phyloP scores from a whole-genome alignment of 2,329 filamentous ascomycete genomes.

The Lachnellula suecica region DNA sequence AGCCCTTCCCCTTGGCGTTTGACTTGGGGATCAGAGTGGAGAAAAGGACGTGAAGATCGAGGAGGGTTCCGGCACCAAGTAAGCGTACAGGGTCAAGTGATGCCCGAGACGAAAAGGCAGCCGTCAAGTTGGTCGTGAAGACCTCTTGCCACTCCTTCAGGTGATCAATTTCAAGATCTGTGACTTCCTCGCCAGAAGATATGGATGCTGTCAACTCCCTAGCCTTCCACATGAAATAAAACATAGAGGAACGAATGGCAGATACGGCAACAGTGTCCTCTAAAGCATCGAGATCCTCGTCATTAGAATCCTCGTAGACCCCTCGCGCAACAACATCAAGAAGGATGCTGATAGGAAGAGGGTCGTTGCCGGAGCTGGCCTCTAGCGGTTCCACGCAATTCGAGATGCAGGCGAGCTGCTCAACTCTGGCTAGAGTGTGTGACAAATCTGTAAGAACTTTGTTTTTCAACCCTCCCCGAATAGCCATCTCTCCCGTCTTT shows the following conservation, averaged over 20 bases:
- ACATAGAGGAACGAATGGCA: slow-evolving; percentile 73
- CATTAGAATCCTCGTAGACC: slow-evolving; percentile 59
- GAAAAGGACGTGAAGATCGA: slow-evolving; percentile 82
- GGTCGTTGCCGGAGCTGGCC: slow-evolving; percentile 46
- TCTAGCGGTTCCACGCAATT: slow-evolving; percentile 79
- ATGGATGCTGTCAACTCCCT: slow-evolving; percentile 57
- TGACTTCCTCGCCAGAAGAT: slow-evolving; percentile 51
- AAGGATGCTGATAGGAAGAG: slow-evolving; percentile 65
- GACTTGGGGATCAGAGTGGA: slow-evolving; percentile 61
- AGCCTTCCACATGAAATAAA: slow-evolving; percentile 96
- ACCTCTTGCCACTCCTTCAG: slow-evolving; percentile 54
- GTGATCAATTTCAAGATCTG: slow-evolving; percentile 58
- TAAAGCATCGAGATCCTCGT: slow-evolving; percentile 69
- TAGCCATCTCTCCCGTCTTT: slow-evolving; percentile 68
- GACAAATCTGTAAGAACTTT: slow-evolving; percentile 68
- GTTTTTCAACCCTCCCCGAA: slow-evolving; percentile 66
- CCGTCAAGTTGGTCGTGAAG: slow-evolving; percentile 63
- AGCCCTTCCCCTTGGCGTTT: slow-evolving; percentile 36
- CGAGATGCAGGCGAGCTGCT: slow-evolving; percentile 76
- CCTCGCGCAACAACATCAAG: slow-evolving; percentile 73
- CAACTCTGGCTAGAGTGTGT: slow-evolving; percentile 74
- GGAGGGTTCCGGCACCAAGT: slow-evolving; percentile 70
- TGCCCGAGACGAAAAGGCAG: slow-evolving; percentile 65
- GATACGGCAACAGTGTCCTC: slow-evolving; percentile 78
- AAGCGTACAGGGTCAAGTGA: slow-evolving; percentile 78